Percentiles rank a stretch among this genome's conserved stretches.
Evolutionary conservation across 2,329 filamentous ascomycete species (phyloP).

Genomic region (Hymenoscyphus occultus): DNA sequence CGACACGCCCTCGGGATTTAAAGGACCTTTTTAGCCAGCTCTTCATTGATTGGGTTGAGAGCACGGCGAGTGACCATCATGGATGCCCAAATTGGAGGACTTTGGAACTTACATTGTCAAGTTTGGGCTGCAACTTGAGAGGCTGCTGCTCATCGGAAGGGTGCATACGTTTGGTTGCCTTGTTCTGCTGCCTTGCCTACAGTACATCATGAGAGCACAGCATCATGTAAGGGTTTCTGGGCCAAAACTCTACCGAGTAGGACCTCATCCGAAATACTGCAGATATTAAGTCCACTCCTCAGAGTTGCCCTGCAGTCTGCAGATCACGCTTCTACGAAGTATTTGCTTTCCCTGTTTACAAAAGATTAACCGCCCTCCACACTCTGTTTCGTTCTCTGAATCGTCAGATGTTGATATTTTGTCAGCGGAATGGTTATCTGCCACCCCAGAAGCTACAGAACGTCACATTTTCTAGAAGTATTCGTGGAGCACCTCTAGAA

Average conservation of each 20-base stretch:
- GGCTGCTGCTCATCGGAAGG: not conserved
- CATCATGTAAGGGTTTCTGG: conserved; percentile 2
- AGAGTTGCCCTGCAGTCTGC: not conserved
- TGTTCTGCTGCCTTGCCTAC: conserved; percentile 5
- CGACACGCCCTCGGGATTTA: not conserved
- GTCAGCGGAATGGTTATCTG: not conserved
- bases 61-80: not conserved
- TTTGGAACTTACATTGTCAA: not conserved
- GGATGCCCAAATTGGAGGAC: conserved; percentile 4
- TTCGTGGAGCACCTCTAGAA: not conserved
- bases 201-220: not conserved
- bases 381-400: not conserved
- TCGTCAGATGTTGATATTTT: not conserved
- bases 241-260: conserved; percentile 1
- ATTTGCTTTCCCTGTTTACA: not conserved
- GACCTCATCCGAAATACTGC: conserved; percentile 10
- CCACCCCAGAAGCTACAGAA: not conserved
- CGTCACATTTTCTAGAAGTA: conserved; percentile 7
- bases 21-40: not conserved
- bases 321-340: not conserved
- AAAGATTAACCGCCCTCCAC: conserved; percentile 1
- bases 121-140: not conserved
- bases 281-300: not conserved
- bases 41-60: not conserved
- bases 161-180: conserved; percentile 10